phyloP scores from a whole-genome alignment of 768 basidiomycete genomes.

The Russula sp. region DNA sequence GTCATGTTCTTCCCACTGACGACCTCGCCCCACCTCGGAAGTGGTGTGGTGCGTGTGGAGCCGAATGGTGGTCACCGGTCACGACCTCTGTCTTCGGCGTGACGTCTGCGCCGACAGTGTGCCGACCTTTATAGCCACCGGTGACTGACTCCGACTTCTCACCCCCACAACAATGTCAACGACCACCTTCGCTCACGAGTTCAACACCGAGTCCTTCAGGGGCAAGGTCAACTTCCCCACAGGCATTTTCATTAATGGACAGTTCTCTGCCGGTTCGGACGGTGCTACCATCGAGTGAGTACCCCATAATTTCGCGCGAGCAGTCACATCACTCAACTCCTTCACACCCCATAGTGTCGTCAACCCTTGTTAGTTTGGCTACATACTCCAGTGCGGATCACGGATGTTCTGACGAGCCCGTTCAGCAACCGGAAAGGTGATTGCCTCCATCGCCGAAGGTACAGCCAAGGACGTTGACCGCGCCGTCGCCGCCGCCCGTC shows the following conservation, averaged over 20 bases:
- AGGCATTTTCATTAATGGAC: slow-evolving; percentile 64
- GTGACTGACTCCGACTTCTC: not conserved
- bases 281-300: slow-evolving; percentile 60
- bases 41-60: too few species aligned
- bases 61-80: too few species aligned
- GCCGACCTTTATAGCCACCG: not conserved
- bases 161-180: slow-evolving; percentile 30
- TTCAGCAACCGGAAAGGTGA: slow-evolving; percentile 46
- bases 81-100: too few species aligned
- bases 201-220: slow-evolving; percentile 49
- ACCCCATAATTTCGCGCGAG: not conserved
- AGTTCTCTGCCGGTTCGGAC: slow-evolving; percentile 54
- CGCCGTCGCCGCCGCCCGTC: slow-evolving; percentile 63
- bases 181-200: slow-evolving; percentile 38
- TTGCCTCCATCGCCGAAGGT: slow-evolving; percentile 51
- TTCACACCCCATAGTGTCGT: slow-evolving; percentile 36
- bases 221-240: slow-evolving; percentile 51
- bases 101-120: too few species aligned
- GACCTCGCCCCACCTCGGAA: too few species aligned
- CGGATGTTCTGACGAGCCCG: not conserved
- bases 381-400: not conserved
- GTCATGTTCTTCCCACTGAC: too few species aligned
- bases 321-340: not conserved
- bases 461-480: slow-evolving; percentile 64
- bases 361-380: slow-evolving; percentile 39